Conservation (phyloP, 352 stramenopile genomes). For the Pythium aristosporum region DNA sequence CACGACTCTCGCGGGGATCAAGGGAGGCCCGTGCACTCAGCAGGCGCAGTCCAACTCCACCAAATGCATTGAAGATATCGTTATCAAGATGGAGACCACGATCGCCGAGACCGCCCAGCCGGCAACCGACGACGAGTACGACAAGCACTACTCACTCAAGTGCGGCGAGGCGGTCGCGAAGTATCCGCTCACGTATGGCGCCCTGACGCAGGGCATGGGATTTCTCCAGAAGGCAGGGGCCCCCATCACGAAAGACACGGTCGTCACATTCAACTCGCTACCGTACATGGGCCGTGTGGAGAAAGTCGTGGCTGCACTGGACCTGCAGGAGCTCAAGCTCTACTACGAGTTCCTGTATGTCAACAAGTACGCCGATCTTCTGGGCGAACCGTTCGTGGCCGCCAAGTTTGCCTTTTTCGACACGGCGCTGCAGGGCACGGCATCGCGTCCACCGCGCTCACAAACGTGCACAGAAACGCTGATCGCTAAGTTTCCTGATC, state of each 20-base stretch:
- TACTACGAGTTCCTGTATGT: conserved; percentile 58
- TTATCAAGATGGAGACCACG: conserved; percentile 71
- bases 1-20: conserved; percentile 36
- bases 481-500: conserved; percentile 33
- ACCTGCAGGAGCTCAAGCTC: conserved; percentile 49
- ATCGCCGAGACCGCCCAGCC: conserved; percentile 46
- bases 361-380: conserved; percentile 32
- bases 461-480: conserved; percentile 27
- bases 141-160: conserved; percentile 21
- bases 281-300: conserved; percentile 56
- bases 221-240: conserved; percentile 36
- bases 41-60: conserved; percentile 9
- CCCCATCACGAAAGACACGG: conserved; percentile 35
- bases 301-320: conserved; percentile 28
- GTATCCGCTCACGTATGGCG: conserved; percentile 71
- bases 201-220: conserved; percentile 35
- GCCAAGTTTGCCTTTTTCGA: conserved; percentile 90
- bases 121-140: conserved; percentile 63
- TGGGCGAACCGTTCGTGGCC: conserved; percentile 69
- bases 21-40: conserved; percentile 11
- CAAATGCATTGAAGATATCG: conserved; percentile 29
- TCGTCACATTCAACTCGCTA: conserved; percentile 46
- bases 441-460: conserved; percentile 54
- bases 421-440: conserved; percentile 59
- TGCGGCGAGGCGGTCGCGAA: not conserved